Conservation (phyloP, 441 rosid genomes). For the Populus hybrid region DNA sequence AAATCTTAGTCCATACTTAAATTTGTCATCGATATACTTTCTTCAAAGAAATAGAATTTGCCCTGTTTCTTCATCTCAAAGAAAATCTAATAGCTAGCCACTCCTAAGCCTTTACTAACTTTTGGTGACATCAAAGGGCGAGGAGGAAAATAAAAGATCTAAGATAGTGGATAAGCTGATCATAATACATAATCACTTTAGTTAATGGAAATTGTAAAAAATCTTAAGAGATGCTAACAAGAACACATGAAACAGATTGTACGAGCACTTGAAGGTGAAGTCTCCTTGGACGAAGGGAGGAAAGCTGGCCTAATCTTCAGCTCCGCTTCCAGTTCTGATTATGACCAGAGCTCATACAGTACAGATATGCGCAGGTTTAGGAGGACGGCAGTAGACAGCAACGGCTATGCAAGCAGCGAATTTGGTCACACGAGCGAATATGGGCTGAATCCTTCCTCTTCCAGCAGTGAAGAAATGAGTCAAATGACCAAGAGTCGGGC, state of each 20-base stretch:
- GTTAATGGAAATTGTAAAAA: neutral
- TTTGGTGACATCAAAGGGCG: too few relatives aligned
- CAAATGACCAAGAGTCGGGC: neutral
- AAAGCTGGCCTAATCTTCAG: neutral
- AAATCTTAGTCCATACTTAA: too few relatives aligned
- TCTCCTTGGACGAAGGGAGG: conserved; percentile 40
- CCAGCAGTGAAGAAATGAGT: neutral
- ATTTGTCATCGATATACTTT: too few relatives aligned
- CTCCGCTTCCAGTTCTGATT: neutral
- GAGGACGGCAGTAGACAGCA: neutral
- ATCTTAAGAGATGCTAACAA: neutral
- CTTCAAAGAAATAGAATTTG: too few relatives aligned
- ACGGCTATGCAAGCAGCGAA: neutral
- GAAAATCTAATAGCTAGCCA: too few relatives aligned
- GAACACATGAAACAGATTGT: conserved; percentile 53
- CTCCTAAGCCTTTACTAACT: neutral
- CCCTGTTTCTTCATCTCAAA: too few relatives aligned
- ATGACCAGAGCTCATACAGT: neutral
- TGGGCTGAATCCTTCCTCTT: neutral
- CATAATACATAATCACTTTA: neutral
- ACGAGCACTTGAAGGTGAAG: conserved; percentile 71
- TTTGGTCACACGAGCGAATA: neutral
- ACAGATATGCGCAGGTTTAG: neutral
- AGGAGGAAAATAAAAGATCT: neutral
- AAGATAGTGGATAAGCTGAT: neutral